A percentile compares a stretch with the other conserved stretches of the same genome.
Conservation (phyloP, 345 rosid species). For the Heritiera littoralis region DNA sequence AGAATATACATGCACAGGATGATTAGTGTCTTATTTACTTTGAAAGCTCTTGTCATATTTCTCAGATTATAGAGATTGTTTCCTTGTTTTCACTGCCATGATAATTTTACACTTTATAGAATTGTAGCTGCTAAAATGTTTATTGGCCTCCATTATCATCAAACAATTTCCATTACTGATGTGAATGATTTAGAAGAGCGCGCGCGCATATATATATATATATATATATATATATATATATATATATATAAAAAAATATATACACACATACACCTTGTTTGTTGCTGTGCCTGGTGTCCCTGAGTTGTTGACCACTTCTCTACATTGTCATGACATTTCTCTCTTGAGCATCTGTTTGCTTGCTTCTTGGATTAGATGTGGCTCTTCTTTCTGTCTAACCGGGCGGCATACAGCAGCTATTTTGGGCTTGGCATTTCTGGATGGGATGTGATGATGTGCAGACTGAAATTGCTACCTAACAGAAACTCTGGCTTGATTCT, state of each 20-base stretch:
- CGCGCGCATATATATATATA: no score
- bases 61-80: neutral
- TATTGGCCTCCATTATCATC: neutral
- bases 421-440: conserved; percentile 7
- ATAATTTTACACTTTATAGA: neutral
- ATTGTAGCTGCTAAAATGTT: neutral
- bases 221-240: no score
- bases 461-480: conserved; percentile 11
- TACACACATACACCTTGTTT: neutral
- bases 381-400: neutral
- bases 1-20: neutral
- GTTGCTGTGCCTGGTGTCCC: neutral
- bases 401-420: neutral
- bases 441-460: conserved; percentile 15
- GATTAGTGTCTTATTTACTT: neutral
- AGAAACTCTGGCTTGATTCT: conserved; percentile 1
- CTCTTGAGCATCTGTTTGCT: neutral
- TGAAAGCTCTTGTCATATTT: neutral
- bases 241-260: no score
- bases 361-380: neutral
- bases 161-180: neutral
- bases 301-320: neutral
- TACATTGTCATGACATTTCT: neutral
- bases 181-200: neutral
- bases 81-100: neutral